phyloP scores from a whole-genome alignment of 495 filamentous ascomycete genomes.

The Friedmanniomyces endolithicus region DNA sequence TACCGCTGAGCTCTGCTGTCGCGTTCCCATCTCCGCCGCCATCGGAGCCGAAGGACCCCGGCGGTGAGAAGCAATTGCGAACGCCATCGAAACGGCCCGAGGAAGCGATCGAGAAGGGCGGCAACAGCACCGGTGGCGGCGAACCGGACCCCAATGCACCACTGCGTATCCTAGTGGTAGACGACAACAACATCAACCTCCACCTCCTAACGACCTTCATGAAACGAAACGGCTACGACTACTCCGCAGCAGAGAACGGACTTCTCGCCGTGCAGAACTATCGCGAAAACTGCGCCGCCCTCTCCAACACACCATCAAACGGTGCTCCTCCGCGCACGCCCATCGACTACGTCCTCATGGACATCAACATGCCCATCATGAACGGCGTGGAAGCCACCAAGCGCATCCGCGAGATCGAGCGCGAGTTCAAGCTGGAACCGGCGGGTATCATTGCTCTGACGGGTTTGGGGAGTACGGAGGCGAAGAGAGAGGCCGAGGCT shows the following conservation, averaged over 20 bases:
- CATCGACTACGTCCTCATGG: constrained; percentile 7
- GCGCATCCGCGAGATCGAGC: constrained; percentile 6
- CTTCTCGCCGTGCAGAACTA: constrained; percentile 20
- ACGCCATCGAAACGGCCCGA: background rate
- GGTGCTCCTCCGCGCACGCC: background rate
- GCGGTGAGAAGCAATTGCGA: background rate
- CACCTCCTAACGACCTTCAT: constrained; percentile 10
- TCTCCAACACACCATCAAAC: background rate
- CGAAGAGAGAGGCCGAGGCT: constrained; percentile 2
- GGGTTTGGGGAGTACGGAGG: constrained; percentile 7
- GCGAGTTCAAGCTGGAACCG: background rate
- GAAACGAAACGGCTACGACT: background rate
- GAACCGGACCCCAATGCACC: background rate
- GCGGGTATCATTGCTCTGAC: constrained; percentile 11
- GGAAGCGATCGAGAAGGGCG: background rate
- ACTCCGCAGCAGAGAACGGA: constrained; percentile 19
- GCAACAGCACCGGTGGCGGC: background rate
- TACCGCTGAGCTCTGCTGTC: background rate
- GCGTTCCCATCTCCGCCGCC: background rate
- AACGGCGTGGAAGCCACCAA: constrained; percentile 4
- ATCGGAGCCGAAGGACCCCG: background rate
- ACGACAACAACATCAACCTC: constrained; percentile 12
- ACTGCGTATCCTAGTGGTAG: constrained; percentile 8
- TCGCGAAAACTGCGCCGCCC: background rate
- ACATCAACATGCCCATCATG: constrained; percentile 9